Evolutionary conservation across 768 basidiomycete species (phyloP), one percentile per base, ranked within the genome.

Genomic region (Boletus subcaerulescens): DNA sequence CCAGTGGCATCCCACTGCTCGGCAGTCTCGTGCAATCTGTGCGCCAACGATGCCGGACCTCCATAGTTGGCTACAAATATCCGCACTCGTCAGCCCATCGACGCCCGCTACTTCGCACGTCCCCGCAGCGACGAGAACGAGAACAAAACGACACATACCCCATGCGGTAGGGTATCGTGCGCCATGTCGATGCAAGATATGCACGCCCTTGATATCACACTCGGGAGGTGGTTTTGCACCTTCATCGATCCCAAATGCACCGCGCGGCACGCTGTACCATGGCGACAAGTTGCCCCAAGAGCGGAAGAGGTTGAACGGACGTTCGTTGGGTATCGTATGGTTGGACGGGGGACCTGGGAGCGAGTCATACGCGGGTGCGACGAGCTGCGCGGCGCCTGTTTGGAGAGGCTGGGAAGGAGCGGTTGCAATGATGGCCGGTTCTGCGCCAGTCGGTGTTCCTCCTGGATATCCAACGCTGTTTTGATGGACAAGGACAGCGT

Each of bases 281-380:
- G 91, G 91, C 1, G 87, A 86, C 40, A 91, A 68, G 64, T 92
- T 93, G 1, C 91, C 91, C 91, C 91, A 93, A 41, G 82, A 80
- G 66, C 77, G 81, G 71, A 92, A 83, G 42, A 93, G 62, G 63
- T 87, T 81, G 60, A 90, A 92, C 11, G 74, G 53, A 35, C 68
- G 68, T 17, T 72, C 69, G 4, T 12, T 18, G n/a, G 60, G 45
- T 44, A 53, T 52, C 22, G 47, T 13, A 2, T 48, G 45, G 2
- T 45, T 39, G 36, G 52, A 50, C 5, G 44, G 5, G 35, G 50
- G 39, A 41, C 68, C 63, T 18, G 61, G 61, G 57, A 79, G 52
- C 1, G 57, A 33, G 7, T 47, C 10, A 4, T 66, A 55, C 4
- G 73, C 59, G 1, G 87, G 85, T n/a, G 69, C 70, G 31, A 90